Base-by-base conservation (phyloP, 441 rosid genomes). In the Populus hybrid region DNA sequence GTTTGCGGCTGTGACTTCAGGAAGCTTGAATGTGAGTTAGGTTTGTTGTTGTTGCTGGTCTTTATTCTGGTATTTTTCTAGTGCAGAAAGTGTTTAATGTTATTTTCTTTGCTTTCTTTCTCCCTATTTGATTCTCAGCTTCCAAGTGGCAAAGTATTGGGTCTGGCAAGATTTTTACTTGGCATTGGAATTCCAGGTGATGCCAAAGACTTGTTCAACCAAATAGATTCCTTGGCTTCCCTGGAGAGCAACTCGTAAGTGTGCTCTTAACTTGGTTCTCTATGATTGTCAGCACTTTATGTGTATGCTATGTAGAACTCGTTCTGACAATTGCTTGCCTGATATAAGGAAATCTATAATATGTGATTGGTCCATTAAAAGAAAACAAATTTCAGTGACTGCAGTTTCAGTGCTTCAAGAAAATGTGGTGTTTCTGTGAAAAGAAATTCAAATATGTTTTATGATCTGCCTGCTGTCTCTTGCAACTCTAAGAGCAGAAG, bases 171-270 rank as follows among this genome's bases (percentile, higher is more conserved):
- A 84, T 94, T 90, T 86, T 85, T 96, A 80, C 97, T 94, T 59
- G 91, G 93, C 76, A 82, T 94, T 81, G 98, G 96, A 81, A 81
- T 89, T 89, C 96, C 96, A 76, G 94, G 98, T 59, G 97, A 90
- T 83, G 87, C 91, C 69, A 90, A 89, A 78, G 96, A 93, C 82
- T 82, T 96, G 69, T 92, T 89, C 87, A 85, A 86, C 82, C 99
- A 96, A 86, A 80, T 96, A 50, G 92, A 91, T 77, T 91, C 99
- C 14, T 86, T 96, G 76, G 90, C 96, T 82, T 86, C 82, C 85
- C 84, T 94, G 82, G 98, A 96, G 86, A 89, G 77, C 85, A 93
- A 92, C 78, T 86, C 91, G 98, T 79, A 90, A 84, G 88, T 79
- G 79, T 69, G 83, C 46, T 71, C 71, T 73, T 76, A 64, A 42